Conservation (phyloP, 495 filamentous ascomycete genomes). For the Xeromyces bisporus region DNA sequence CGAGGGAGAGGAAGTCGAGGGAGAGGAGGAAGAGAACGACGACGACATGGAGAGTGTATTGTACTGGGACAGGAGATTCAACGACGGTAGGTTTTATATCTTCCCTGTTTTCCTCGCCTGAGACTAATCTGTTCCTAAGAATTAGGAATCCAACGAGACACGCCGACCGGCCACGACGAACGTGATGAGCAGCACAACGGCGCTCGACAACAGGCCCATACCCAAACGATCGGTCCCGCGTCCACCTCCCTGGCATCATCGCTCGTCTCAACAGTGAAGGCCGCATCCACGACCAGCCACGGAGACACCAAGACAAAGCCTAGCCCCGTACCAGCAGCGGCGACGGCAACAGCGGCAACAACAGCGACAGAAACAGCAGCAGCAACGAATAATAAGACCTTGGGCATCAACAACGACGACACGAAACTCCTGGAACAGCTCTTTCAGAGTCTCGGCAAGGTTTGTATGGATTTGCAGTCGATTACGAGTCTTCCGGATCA, state of each 20-base stretch:
- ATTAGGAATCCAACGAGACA: no score
- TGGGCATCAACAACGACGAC: conserved; percentile 46
- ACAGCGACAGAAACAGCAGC: no score
- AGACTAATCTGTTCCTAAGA: no score
- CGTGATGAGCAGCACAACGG: no score
- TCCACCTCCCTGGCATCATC: conserved; percentile 19
- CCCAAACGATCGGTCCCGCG: conserved; percentile 3
- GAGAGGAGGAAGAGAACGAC: conserved; percentile 46
- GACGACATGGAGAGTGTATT: conserved; percentile 23
- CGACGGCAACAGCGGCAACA: background rate
- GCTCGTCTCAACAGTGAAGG: conserved; percentile 23
- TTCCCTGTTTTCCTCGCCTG: conserved; percentile 20
- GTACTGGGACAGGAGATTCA: conserved; percentile 27
- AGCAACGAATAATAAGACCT: conserved; percentile 22
- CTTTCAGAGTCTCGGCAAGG: conserved; percentile 55
- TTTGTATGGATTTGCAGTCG: conserved; percentile 49
- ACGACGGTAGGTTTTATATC: conserved; percentile 20
- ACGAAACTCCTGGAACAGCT: conserved; percentile 60
- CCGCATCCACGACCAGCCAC: conserved; percentile 20
- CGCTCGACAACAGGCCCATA: no score
- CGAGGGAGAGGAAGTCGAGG: conserved; percentile 53
- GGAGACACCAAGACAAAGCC: no score
- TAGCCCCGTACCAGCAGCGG: no score
- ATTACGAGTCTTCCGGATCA: conserved; percentile 26
- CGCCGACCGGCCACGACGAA: no score